A percentile compares a stretch with the other conserved stretches of the same genome.
Evolutionary conservation across 169 alveolate species (phyloP).

Genomic region (Plasmodium gonderi): DNA sequence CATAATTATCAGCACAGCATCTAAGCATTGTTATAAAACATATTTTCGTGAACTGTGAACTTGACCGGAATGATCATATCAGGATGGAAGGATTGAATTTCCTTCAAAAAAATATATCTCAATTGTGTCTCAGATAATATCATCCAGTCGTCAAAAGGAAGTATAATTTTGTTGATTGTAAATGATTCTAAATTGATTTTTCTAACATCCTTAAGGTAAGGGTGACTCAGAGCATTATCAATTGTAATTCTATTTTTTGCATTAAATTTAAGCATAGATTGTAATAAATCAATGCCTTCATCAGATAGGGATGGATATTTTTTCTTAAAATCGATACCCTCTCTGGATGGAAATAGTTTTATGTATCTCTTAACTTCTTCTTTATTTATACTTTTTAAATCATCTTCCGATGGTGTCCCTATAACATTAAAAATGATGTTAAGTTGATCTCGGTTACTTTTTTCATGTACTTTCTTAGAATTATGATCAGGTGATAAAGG

Average conservation of each 20-base stretch:
- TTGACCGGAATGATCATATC: slow-evolving; percentile 86
- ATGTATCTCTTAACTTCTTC: slow-evolving; percentile 90
- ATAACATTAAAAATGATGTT: slow-evolving; percentile 95
- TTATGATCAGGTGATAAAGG: slow-evolving; percentile 95
- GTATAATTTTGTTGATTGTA: slow-evolving; percentile 76
- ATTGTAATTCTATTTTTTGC: slow-evolving; percentile 94
- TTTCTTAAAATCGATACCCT: slow-evolving; percentile 84
- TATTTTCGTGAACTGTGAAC: slow-evolving; percentile 52
- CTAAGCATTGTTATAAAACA: slow-evolving; percentile 16
- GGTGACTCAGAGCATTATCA: slow-evolving; percentile 93
- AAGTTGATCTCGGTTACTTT: slow-evolving; percentile 93
- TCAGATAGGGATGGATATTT: slow-evolving; percentile 90
- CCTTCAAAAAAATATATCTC: slow-evolving; percentile 86
- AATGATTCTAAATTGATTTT: slow-evolving; percentile 72
- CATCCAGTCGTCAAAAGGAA: slow-evolving; percentile 93
- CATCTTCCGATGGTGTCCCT: slow-evolving; percentile 98
- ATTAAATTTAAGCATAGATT: slow-evolving; percentile 93
- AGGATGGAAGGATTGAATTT: slow-evolving; percentile 88
- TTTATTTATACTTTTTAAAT: slow-evolving; percentile 88
- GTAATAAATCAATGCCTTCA: slow-evolving; percentile 91
- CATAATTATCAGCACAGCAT: neutral
- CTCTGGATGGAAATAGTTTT: slow-evolving; percentile 85
- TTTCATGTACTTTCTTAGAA: slow-evolving; percentile 82
- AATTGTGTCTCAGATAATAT: slow-evolving; percentile 91
- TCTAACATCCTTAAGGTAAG: slow-evolving; percentile 91